A percentile compares a stretch with the other conserved stretches of the same genome.
These are phyloP conservation scores for Adansonia digitata DNA, from an alignment of 345 rosid species.

Conservation along the genomic window DNA sequence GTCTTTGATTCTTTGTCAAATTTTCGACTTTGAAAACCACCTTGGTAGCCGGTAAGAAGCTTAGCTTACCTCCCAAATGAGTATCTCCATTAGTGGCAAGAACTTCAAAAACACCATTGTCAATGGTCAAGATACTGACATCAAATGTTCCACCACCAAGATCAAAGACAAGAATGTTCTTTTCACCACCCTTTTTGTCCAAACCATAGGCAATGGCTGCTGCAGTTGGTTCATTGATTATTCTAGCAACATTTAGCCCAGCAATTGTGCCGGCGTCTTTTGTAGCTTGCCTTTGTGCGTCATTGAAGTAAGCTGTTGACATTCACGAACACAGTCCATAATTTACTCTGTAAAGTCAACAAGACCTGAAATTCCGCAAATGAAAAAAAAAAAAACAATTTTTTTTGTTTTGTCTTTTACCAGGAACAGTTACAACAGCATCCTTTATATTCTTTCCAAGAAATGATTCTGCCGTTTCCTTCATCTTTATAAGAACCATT, in stretches of 20 bases:
- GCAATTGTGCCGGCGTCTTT: not conserved
- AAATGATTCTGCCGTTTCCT: not conserved
- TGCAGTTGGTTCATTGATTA: not conserved
- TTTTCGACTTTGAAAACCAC: not conserved
- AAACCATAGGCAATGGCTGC: constrained; percentile 4
- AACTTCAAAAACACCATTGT: no score
- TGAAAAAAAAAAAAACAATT: not conserved
- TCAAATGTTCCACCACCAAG: no score
- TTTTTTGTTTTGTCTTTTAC: not conserved
- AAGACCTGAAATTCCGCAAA: not conserved
- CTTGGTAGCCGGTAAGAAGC: not conserved
- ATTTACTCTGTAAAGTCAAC: not conserved
- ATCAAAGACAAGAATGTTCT: no score
- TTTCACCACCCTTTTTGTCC: not conserved
- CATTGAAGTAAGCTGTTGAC: not conserved
- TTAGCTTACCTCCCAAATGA: not conserved
- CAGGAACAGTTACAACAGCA: not conserved
- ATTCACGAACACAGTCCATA: no score
- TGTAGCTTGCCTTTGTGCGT: not conserved
- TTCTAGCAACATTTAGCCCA: not conserved
- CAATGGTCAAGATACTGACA: no score
- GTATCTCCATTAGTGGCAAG: not conserved
- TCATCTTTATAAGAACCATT: not conserved
- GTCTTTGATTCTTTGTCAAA: not conserved
- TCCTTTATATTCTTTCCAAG: not conserved